Base-by-base conservation (phyloP, 805 yeast genomes). In the Maudiozyma pseudohumilis region DNA sequence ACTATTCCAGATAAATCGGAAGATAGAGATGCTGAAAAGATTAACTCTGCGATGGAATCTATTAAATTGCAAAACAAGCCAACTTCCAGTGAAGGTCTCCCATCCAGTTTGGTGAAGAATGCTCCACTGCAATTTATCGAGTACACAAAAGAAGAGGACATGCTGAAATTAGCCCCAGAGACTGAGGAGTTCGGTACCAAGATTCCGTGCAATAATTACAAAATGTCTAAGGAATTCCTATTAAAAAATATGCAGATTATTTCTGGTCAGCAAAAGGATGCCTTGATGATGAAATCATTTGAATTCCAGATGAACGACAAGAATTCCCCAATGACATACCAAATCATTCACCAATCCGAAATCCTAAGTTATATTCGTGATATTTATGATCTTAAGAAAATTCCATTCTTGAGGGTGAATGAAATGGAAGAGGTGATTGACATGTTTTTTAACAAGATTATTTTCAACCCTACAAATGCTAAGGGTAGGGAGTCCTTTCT, bases 261-360 rank as follows among this genome's bases (percentile, higher is more conserved):
- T 35, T 75, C 75, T 4, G 86, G 80, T 46, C 77, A 78, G 43
- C 96, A 92, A 56, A 86, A 88, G 54, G 97, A 92, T 59, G 85
- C 95, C 0, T 72, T 92, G 41, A 68, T 88, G 55, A 88, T 89
- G 96, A 79, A 80, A 16, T 94, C 96, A 0, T 92, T 92, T 59
- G 94, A 89, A 51, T 66, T 68, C 39, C 85, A 86, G 56, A 75
- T 70, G 11, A 80, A 77, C 16, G 70, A 85, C 34, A 32, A 32
- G 16, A 32, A 36, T 7, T 25, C 35, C 9, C 21, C n/a, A 3
- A 55, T 59, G 6, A 76, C 95, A 8, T 70, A 69, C 42, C 80
- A 75, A 42, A 73, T 77, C n/a, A 78, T 89, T 32, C 80, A 76
- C 56, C 92, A 85, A 51, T 79, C 95, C 2, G 72, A 84, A 49